Conservation (phyloP, 2,329 filamentous ascomycete species). For the Decorospora gaudefroyi region DNA sequence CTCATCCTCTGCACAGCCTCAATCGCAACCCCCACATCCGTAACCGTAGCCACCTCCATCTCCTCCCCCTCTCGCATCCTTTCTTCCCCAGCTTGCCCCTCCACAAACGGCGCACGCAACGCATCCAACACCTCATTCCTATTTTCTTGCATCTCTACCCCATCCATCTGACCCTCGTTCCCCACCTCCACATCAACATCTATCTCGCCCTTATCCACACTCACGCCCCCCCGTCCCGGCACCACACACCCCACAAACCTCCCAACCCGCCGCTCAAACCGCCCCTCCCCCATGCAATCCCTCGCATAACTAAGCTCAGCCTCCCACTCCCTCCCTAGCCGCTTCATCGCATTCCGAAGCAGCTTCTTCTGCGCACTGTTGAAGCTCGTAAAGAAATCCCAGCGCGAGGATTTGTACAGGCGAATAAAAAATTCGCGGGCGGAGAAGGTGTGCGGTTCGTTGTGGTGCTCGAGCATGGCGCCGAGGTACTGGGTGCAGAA, state of each 20-base stretch:
- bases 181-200: not conserved
- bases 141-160: not conserved
- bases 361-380: slow-evolving; percentile 19
- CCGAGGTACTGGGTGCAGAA: slow-evolving; percentile 27
- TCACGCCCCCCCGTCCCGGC: slow-evolving; percentile 15
- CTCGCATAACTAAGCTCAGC: slow-evolving; percentile 8
- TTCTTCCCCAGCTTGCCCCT: not conserved
- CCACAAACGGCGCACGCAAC: slow-evolving; percentile 6
- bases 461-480: slow-evolving; percentile 31
- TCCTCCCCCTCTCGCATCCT: not conserved
- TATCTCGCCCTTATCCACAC: not conserved
- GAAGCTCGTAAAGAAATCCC: slow-evolving; percentile 18
- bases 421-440: slow-evolving; percentile 23
- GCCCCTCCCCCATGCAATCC: not conserved
- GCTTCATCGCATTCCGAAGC: slow-evolving; percentile 22
- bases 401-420: slow-evolving; percentile 16
- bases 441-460: slow-evolving; percentile 12
- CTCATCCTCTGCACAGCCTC: slow-evolving; percentile 9
- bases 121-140: slow-evolving; percentile 17
- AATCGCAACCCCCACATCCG: slow-evolving; percentile 17
- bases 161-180: not conserved
- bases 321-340: slow-evolving; percentile 17
- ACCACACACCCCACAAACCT: slow-evolving; percentile 25
- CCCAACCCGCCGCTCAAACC: slow-evolving; percentile 16
- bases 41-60: slow-evolving; percentile 10